A percentile compares a stretch with the other conserved stretches of the same genome.
Conservation (phyloP, 1,284 basidiomycete genomes). For the Ustilago nuda region DNA sequence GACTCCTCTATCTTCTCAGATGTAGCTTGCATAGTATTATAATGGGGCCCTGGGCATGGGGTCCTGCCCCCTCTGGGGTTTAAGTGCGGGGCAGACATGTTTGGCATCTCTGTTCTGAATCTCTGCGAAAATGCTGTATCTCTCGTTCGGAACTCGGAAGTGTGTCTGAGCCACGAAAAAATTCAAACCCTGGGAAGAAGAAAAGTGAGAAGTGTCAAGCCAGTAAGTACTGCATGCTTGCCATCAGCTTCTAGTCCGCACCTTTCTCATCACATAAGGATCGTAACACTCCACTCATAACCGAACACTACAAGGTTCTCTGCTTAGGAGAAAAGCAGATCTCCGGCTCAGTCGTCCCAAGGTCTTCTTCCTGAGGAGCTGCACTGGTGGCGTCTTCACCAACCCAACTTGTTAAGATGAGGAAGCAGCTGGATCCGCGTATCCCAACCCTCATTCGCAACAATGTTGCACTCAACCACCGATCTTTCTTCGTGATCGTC, state of each 20-base stretch:
- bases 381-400: conserved; percentile 11
- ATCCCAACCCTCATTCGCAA: conserved; percentile 92
- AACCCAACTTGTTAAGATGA: conserved; percentile 44
- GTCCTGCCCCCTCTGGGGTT: too few relatives aligned
- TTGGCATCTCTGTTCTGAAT: too few relatives aligned
- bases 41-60: too few relatives aligned
- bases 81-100: too few relatives aligned
- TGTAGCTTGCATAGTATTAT: too few relatives aligned
- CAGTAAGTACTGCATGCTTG: not conserved
- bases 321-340: too few relatives aligned
- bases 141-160: conserved; percentile 2
- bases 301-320: not conserved
- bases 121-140: too few relatives aligned
- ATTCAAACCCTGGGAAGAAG: conserved; percentile 29
- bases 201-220: not conserved
- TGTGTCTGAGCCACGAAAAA: not conserved
- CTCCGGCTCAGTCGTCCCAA: too few relatives aligned
- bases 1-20: too few relatives aligned
- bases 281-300: not conserved
- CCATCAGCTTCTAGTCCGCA: not conserved
- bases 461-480: conserved; percentile 83
- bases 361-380: not conserved
- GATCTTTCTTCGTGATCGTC: conserved; percentile 96
- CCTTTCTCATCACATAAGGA: not conserved
- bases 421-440: conserved; percentile 77